phyloP scores from a whole-genome alignment of 208 protist species.

The Leishmania gerbilli region DNA sequence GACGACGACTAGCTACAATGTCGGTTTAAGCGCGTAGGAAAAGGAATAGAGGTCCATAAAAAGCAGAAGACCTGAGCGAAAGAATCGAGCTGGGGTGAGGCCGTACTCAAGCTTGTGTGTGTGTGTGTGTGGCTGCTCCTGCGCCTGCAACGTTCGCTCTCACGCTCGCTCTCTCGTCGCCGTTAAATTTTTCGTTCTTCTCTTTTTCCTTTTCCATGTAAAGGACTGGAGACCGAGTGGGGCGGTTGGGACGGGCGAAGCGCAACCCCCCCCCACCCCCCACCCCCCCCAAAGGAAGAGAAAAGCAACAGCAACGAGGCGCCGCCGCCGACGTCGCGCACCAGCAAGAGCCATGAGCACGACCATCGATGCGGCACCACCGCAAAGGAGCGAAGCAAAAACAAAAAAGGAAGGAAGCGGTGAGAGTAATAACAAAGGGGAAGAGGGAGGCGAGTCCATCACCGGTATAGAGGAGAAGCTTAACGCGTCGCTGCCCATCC shows the following conservation, averaged over 20 bases:
- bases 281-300: neutral
- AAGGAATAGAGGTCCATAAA: neutral
- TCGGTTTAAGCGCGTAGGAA: neutral
- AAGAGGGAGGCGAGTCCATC: neutral
- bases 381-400: neutral
- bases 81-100: neutral
- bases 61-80: neutral
- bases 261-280: too few relatives aligned
- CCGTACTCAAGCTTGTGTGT: neutral
- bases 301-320: neutral
- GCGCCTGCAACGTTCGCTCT: neutral
- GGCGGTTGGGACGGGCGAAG: neutral
- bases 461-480: neutral
- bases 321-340: neutral
- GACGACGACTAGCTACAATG: neutral
- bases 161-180: neutral
- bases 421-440: neutral
- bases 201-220: too few relatives aligned
- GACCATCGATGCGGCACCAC: neutral
- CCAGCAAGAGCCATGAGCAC: neutral
- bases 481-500: neutral
- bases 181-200: neutral
- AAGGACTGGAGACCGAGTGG: neutral
- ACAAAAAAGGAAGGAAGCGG: neutral
- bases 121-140: neutral